A percentile compares a stretch with the other conserved stretches of the same genome.
Evolutionary conservation across 768 basidiomycete genomes (phyloP).

Genomic region (Gloeophyllum trabeum): DNA sequence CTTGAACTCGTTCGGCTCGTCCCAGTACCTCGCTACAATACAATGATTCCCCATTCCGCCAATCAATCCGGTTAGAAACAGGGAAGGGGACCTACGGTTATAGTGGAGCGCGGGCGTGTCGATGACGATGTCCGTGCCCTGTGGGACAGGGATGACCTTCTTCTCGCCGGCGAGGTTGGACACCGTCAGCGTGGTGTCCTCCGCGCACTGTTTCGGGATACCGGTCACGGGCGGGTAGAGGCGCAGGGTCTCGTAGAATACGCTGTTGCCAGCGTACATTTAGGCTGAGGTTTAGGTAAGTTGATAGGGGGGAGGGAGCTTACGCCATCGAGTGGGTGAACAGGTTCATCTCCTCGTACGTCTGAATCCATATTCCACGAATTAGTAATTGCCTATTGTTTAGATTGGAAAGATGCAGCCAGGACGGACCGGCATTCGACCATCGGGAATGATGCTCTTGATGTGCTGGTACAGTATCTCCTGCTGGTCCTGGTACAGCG

Average conservation of each 20-base stretch:
- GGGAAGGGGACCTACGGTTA: slow-evolving; percentile 27
- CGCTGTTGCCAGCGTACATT: slow-evolving; percentile 18
- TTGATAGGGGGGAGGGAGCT: neutral
- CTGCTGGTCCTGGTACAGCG: slow-evolving; percentile 29
- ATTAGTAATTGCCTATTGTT: too few species aligned
- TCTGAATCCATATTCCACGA: too few species aligned
- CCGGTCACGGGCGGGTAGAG: slow-evolving; percentile 31
- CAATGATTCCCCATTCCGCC: too few species aligned
- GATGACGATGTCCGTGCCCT: slow-evolving; percentile 26
- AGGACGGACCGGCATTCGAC: slow-evolving; percentile 8
- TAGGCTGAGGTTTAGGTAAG: slow-evolving; percentile 1
- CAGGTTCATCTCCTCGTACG: slow-evolving; percentile 11
- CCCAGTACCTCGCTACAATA: slow-evolving; percentile 39
- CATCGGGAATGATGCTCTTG: slow-evolving; percentile 18
- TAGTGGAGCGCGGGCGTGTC: slow-evolving; percentile 32
- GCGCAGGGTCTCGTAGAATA: slow-evolving; percentile 38
- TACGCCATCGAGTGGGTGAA: slow-evolving; percentile 11
- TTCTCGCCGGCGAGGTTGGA: slow-evolving; percentile 26
- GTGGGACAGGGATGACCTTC: slow-evolving; percentile 27
- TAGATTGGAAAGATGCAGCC: too few species aligned
- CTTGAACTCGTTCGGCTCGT: slow-evolving; percentile 35
- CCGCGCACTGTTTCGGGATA: slow-evolving; percentile 32
- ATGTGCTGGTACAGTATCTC: slow-evolving; percentile 25
- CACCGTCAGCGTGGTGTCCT: slow-evolving; percentile 31
- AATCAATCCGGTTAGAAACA: too few species aligned